phyloP scores from a whole-genome alignment of 805 yeast genomes.

The Yueomyces sp. region DNA sequence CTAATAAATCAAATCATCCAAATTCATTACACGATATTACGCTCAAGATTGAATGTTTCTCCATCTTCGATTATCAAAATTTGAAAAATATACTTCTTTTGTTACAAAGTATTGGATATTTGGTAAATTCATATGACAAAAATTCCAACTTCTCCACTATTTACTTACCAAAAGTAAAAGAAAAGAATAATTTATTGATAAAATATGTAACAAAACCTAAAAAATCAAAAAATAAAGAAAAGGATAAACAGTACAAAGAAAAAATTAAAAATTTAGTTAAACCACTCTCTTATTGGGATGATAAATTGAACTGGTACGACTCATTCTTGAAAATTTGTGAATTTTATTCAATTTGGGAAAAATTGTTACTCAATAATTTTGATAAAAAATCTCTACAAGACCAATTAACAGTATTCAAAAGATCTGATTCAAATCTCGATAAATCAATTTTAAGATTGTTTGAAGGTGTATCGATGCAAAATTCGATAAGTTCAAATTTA shows the following conservation, averaged over 20 bases:
- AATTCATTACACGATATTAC: constrained; percentile 6
- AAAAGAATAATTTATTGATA: constrained; percentile 2
- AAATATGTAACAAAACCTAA: constrained; percentile 4
- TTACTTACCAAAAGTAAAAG: constrained; percentile 18
- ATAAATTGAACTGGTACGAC: constrained; percentile 7
- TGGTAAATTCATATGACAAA: constrained; percentile 21
- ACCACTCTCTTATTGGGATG: constrained; percentile 6
- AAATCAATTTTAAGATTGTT: too few species aligned
- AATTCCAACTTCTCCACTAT: constrained; percentile 18
- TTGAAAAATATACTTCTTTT: constrained; percentile 17
- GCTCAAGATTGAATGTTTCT: constrained; percentile 8
- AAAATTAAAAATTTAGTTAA: too few species aligned
- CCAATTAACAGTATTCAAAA: not conserved
- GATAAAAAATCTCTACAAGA: not conserved
- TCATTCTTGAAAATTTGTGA: constrained; percentile 7
- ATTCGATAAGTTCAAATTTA: not conserved
- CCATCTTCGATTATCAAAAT: constrained; percentile 14
- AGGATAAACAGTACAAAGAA: too few species aligned
- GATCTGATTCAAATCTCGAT: not conserved
- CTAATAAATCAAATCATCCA: constrained; percentile 1
- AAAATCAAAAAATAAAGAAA: not conserved
- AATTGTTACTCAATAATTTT: constrained; percentile 4
- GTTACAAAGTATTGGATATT: constrained; percentile 22
- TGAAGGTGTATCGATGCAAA: too few species aligned
- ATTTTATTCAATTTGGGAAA: constrained; percentile 16